Evolutionary conservation across 257 asterid species (phyloP).

Genomic region (Striga asiatica): DNA sequence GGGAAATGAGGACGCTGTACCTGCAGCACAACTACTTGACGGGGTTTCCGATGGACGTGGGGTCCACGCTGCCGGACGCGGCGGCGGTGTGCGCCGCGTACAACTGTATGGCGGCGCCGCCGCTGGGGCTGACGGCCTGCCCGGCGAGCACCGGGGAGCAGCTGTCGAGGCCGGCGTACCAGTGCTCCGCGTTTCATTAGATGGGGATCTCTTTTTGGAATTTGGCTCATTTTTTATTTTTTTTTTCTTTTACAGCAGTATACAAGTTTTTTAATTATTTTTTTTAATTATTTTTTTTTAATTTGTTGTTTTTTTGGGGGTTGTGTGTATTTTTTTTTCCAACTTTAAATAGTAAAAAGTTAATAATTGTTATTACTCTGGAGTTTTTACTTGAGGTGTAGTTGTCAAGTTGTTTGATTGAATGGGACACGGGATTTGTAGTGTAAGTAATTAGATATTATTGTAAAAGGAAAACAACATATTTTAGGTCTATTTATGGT

Average conservation of each 20-base stretch:
- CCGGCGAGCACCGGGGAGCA: slow-evolving; percentile 57
- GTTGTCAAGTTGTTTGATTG: too few species aligned
- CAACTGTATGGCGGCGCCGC: slow-evolving; percentile 54
- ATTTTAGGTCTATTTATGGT: too few species aligned
- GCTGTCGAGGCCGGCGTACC: slow-evolving; percentile 52
- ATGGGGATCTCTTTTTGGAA: slow-evolving; percentile 8
- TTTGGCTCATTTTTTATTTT: slow-evolving; percentile 5
- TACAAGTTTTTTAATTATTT: background rate
- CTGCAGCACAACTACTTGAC: slow-evolving; percentile 63
- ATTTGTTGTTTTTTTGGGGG: background rate
- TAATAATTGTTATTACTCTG: background rate
- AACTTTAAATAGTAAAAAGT: background rate
- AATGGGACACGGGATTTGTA: too few species aligned
- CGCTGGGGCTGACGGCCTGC: slow-evolving; percentile 42
- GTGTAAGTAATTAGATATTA: too few species aligned
- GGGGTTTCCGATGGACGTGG: slow-evolving; percentile 38
- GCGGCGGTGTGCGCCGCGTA: slow-evolving; percentile 55
- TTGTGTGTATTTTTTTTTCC: background rate
- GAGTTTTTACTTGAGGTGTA: too few species aligned
- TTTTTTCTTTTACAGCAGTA: background rate
- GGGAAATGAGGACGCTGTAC: slow-evolving; percentile 45
- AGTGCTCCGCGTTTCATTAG: slow-evolving; percentile 38
- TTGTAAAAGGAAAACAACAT: too few species aligned
- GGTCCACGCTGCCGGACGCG: slow-evolving; percentile 37
- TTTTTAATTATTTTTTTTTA: background rate